Evolutionary conservation across 2,329 filamentous ascomycete genomes (phyloP).

Genomic region (Diaporthe sp.): DNA sequence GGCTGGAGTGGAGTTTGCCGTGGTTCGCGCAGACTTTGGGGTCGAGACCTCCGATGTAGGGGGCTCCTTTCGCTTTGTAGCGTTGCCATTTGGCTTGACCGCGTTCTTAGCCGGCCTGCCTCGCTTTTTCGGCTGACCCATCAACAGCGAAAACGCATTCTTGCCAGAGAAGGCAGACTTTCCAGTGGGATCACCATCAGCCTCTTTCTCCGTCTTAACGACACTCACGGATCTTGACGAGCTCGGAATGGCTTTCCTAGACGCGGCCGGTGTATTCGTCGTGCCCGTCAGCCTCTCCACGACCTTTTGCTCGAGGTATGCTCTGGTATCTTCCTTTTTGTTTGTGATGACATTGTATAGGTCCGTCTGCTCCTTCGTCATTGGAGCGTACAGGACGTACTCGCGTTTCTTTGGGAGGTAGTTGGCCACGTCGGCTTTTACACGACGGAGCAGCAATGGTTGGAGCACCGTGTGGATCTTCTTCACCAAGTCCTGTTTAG

Average conservation of each 20-base stretch:
- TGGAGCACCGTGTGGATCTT: constrained; percentile 95
- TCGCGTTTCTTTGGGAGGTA: constrained; percentile 96
- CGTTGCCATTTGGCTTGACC: constrained; percentile 40
- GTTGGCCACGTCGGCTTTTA: constrained; percentile 94
- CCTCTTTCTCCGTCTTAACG: constrained; percentile 42
- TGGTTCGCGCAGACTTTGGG: constrained; percentile 81
- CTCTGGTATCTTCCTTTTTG: constrained; percentile 72
- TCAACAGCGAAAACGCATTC: constrained; percentile 69
- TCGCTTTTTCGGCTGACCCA: constrained; percentile 57
- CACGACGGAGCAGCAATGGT: constrained; percentile 86
- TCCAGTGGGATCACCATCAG: constrained; percentile 30
- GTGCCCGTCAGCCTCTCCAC: constrained; percentile 72
- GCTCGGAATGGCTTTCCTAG: constrained; percentile 51
- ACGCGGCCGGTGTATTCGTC: constrained; percentile 59
- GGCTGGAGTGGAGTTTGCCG: constrained; percentile 80
- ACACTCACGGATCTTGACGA: constrained; percentile 58
- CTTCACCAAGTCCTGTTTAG: constrained; percentile 82
- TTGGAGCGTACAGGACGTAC: constrained; percentile 93
- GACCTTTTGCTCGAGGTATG: constrained; percentile 87
- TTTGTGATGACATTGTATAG: constrained; percentile 79
- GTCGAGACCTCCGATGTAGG: constrained; percentile 51
- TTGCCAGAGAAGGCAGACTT: constrained; percentile 42
- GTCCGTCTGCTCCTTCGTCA: constrained; percentile 92
- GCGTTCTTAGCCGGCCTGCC: constrained; percentile 45
- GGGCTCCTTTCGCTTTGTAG: constrained; percentile 54